Evolutionary conservation across 768 basidiomycete genomes (phyloP).

Genomic region (Suillus clintonianus): DNA sequence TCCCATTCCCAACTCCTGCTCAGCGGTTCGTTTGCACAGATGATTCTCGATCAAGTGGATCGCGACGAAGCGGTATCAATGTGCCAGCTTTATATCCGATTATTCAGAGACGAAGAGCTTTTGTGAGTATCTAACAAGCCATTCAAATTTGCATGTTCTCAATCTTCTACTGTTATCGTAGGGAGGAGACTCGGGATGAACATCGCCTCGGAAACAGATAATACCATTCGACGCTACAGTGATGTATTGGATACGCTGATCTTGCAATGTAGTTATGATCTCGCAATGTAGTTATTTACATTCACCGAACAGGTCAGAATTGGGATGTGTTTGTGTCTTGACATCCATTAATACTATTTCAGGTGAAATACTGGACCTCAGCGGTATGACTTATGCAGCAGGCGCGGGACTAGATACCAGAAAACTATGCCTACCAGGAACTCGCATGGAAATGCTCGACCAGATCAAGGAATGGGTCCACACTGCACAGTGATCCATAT

Average conservation of each 20-base stretch:
- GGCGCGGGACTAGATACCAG: not conserved
- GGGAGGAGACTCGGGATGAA: not conserved
- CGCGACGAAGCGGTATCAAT: slow-evolving; percentile 7
- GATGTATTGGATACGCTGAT: not conserved
- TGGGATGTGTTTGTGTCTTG: not conserved
- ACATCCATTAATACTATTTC: not conserved
- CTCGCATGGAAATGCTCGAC: slow-evolving; percentile 10
- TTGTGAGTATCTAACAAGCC: slow-evolving; percentile 6
- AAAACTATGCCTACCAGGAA: slow-evolving; percentile 16
- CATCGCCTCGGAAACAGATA: not conserved
- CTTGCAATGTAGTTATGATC: too few relatives aligned
- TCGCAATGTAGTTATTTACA: not conserved
- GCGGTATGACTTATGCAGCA: not conserved
- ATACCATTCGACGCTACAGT: not conserved
- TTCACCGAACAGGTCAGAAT: not conserved
- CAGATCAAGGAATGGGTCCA: slow-evolving; percentile 17
- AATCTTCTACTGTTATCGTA: not conserved
- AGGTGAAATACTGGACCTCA: not conserved
- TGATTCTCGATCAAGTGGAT: slow-evolving; percentile 1
- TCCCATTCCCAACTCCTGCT: not conserved
- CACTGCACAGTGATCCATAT: not conserved
- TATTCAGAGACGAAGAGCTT: slow-evolving; percentile 26
- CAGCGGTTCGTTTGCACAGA: not conserved
- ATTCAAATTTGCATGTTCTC: not conserved
- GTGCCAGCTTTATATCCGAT: slow-evolving; percentile 22